Percentiles rank a stretch among this genome's conserved stretches.
phyloP scores from a whole-genome alignment of 2,329 filamentous ascomycete species.

The Alternaria ventricosa region DNA sequence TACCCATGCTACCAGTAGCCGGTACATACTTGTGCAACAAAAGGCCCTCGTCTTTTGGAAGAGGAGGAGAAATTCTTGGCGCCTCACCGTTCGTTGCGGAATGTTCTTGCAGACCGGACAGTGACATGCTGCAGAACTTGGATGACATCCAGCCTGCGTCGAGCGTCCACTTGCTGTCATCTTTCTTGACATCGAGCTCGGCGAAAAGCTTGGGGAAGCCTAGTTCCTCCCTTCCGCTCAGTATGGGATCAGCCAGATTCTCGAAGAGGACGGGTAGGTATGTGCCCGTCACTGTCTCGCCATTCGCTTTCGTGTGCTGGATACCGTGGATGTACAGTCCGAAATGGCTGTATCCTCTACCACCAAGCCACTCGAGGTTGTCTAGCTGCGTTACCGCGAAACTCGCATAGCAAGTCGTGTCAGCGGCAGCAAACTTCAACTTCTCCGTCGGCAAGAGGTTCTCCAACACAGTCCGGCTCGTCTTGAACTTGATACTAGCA shows the following conservation, averaged over 20 bases:
- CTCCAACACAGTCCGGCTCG: conserved; percentile 50
- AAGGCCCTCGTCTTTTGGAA: conserved; percentile 54
- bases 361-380: conserved; percentile 67
- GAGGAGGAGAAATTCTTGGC: not conserved
- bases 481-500: conserved; percentile 51
- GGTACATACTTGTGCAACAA: conserved; percentile 67
- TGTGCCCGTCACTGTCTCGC: conserved; percentile 57
- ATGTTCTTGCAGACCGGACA: conserved; percentile 30
- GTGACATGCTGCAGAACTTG: conserved; percentile 41
- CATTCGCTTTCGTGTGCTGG: conserved; percentile 60
- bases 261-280: conserved; percentile 67
- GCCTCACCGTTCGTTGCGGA: conserved; percentile 8
- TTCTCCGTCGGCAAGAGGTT: conserved; percentile 48
- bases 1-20: conserved; percentile 53
- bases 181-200: conserved; percentile 55
- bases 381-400: conserved; percentile 48
- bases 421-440: conserved; percentile 47
- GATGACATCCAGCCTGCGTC: conserved; percentile 49
- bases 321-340: conserved; percentile 70
- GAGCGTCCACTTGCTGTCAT: conserved; percentile 48
- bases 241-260: conserved; percentile 64
- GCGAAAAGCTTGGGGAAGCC: conserved; percentile 67
- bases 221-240: conserved; percentile 66
- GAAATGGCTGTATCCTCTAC: conserved; percentile 63
- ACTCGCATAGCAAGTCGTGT: conserved; percentile 49